Evolutionary conservation across 768 basidiomycete genomes (phyloP).

Genomic region (Boletus sensibilis): DNA sequence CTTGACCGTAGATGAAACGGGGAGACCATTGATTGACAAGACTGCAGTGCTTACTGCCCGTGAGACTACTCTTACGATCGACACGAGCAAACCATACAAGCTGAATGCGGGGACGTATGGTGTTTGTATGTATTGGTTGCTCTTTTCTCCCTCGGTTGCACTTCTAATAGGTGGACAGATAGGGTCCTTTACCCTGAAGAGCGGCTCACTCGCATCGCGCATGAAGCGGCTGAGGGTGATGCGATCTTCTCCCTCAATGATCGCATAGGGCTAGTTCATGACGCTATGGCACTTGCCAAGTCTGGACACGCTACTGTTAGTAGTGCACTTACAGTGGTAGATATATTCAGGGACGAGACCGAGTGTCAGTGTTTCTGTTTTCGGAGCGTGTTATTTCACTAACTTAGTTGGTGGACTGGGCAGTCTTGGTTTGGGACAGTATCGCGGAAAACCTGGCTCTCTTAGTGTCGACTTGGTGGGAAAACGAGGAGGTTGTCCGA

Average conservation of each 20-base stretch:
- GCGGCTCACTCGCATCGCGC: conserved; percentile 72
- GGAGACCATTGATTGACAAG: conserved; percentile 59
- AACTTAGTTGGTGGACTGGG: conserved; percentile 2
- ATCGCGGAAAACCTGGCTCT: conserved; percentile 55
- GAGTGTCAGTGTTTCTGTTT: conserved; percentile 54
- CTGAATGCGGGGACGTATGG: conserved; percentile 87
- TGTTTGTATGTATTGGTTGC: conserved; percentile 63
- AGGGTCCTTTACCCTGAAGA: conserved; percentile 86
- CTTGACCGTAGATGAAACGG: conserved; percentile 56
- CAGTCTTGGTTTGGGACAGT: conserved; percentile 82
- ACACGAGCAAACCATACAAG: conserved; percentile 79
- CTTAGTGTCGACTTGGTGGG: conserved; percentile 79
- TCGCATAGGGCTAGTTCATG: conserved; percentile 84
- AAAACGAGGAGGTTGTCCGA: conserved; percentile 54
- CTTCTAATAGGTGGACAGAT: conserved; percentile 41
- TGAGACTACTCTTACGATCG: conserved; percentile 66
- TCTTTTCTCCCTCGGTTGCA: background rate
- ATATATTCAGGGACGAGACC: conserved; percentile 67
- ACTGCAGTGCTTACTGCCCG: conserved; percentile 64
- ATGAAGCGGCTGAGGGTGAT: conserved; percentile 67
- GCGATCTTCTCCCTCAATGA: conserved; percentile 79
- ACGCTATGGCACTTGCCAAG: conserved; percentile 75
- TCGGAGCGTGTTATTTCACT: background rate
- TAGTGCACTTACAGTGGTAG: conserved; percentile 70
- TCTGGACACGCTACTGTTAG: conserved; percentile 79